phyloP scores from a whole-genome alignment of 352 stramenopile species.

The Pythium rhizo-oryzae region DNA sequence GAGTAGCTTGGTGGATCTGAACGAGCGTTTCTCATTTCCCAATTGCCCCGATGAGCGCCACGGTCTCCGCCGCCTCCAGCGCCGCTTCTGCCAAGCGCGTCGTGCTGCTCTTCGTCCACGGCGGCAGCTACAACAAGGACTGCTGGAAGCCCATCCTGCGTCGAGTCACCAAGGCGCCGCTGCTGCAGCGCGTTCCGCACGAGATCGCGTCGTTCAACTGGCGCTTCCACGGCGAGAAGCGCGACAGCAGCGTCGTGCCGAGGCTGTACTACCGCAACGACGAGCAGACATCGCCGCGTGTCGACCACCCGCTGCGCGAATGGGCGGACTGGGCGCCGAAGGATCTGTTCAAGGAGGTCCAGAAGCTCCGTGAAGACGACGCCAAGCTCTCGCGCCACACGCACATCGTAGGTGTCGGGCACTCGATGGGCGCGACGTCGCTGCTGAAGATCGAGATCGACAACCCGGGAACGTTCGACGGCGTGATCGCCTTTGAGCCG shows the following conservation, averaged over 20 bases:
- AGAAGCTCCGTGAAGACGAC: slow-evolving; percentile 12
- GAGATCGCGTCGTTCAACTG: slow-evolving; percentile 41
- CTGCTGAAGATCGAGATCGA: slow-evolving; percentile 16
- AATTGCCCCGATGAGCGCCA: background rate
- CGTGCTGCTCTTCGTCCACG: slow-evolving; percentile 48
- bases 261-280: slow-evolving; percentile 27
- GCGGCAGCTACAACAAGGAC: slow-evolving; percentile 45
- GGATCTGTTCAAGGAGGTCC: slow-evolving; percentile 1
- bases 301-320: slow-evolving; percentile 28
- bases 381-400: background rate
- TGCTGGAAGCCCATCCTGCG: slow-evolving; percentile 43
- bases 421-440: slow-evolving; percentile 28
- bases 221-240: slow-evolving; percentile 39
- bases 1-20: background rate
- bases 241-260: slow-evolving; percentile 25
- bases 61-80: background rate
- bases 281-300: slow-evolving; percentile 19
- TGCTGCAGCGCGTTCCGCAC: slow-evolving; percentile 28
- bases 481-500: slow-evolving; percentile 20
- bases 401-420: slow-evolving; percentile 20
- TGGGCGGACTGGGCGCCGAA: slow-evolving; percentile 19
- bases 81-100: slow-evolving; percentile 5
- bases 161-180: slow-evolving; percentile 27
- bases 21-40: background rate
- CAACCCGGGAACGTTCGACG: slow-evolving; percentile 18